Evolutionary conservation across 2,329 filamentous ascomycete species (phyloP), one percentile per base, ranked within the genome.

Genomic region (Gaeumannomyces sp.): DNA sequence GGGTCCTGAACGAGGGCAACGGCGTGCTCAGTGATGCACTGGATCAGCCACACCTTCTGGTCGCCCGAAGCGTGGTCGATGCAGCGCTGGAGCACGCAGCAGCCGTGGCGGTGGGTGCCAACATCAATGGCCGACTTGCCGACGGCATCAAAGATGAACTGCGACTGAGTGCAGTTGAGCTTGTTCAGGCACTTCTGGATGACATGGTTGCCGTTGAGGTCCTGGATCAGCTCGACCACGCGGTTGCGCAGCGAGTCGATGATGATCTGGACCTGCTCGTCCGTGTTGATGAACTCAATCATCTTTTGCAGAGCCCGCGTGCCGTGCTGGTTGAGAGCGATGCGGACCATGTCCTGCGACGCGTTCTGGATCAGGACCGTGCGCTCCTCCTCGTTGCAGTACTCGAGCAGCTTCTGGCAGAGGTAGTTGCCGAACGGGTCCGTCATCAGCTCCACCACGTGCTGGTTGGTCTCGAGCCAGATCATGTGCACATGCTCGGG

Each of bases 121-220:
- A 99, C 95, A 64, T 90, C 89, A 68, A 98, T 84, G 74, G 93
- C 97, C 74, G 95, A 85, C 64, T 83, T 83, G 68, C 93, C 94
- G 69, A 98, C 95, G 63, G 94, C 93, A 72, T 95, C 90, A 72
- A 98, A 98, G 74, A 99, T 98, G 82, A 99, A 99, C 75, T 96
- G 89, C 16, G 93, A 92, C 75, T 98, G 91, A 62, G 85, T 80
- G 1, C 92, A 83, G 68, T 87, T 89, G 56, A 99, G 88, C 76
- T 96, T 96, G 80, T 98, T 99, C 64, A 99, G 85, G 73, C 95
- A 99, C 80, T 99, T 99, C 79, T 99, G 95, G 69, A 99, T 97
- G 72, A 99, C 95, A 73, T 99, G 95, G 73, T 99, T 99, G 76
- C 95, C 95, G 73, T 99, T 99, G 64, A 99, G 83, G 72, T 99